A percentile compares a stretch with the other conserved stretches of the same genome.
Conservation (phyloP, 176 grass and related monocot species). For the Tuctoria greenei region DNA sequence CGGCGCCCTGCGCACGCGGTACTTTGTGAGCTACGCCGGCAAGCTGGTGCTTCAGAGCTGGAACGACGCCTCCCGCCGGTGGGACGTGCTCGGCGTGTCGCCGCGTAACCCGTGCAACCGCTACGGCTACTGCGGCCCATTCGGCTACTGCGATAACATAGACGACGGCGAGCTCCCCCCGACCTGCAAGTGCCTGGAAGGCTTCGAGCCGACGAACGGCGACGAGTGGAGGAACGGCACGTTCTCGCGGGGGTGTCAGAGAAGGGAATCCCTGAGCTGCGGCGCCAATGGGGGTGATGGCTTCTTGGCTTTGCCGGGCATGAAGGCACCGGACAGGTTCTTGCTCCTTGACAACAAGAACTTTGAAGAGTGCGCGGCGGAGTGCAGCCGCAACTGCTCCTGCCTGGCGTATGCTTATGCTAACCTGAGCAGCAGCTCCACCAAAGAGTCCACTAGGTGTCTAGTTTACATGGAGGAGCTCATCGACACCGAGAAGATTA, state of each 20-base stretch:
- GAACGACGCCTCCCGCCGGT: background rate
- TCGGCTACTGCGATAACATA: slow-evolving; percentile 42
- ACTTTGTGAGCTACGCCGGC: background rate
- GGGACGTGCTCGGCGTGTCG: background rate
- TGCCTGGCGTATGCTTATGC: slow-evolving; percentile 45
- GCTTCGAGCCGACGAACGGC: slow-evolving; percentile 34
- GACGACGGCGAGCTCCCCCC: background rate
- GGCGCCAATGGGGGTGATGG: background rate
- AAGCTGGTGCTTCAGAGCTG: background rate
- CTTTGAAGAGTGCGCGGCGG: slow-evolving; percentile 14
- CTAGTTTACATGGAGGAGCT: slow-evolving; percentile 36
- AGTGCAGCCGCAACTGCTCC: slow-evolving; percentile 48
- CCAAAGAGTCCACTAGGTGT: slow-evolving; percentile 1
- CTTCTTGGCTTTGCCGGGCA: background rate
- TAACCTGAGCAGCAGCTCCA: background rate
- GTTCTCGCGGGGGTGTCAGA: slow-evolving; percentile 28
- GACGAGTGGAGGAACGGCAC: slow-evolving; percentile 22
- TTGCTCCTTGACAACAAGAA: slow-evolving; percentile 21
- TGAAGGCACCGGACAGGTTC: slow-evolving; percentile 11
- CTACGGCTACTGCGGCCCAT: slow-evolving; percentile 39
- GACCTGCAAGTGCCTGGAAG: slow-evolving; percentile 47
- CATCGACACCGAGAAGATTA: slow-evolving; percentile 24
- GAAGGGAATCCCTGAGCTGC: slow-evolving; percentile 22
- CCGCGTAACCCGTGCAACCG: background rate
- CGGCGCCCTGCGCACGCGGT: background rate